Base-by-base conservation (phyloP, 2,329 filamentous ascomycete genomes). In the Colletotrichum tanaceti region DNA sequence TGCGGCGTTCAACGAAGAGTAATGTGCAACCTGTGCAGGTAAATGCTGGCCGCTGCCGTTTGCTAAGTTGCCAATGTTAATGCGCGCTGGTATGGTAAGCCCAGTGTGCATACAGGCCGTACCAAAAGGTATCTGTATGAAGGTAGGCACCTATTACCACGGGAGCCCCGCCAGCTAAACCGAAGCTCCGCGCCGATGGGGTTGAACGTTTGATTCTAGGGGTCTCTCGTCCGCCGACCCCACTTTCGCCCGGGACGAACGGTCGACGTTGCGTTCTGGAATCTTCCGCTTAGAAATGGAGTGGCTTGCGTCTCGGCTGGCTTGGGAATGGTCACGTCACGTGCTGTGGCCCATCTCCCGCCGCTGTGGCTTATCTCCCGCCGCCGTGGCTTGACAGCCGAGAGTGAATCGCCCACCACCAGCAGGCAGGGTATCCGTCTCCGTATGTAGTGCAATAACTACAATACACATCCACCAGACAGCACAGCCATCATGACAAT, bases 271-370 rank as follows among this genome's bases (percentile, higher is more conserved):
- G 35, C 44, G 24, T 69, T 69, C 66, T 69, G 49, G 66, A 69
- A 69, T 69, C 66, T 69, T 69, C 66, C 62, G 66, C 62, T 69
- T 66, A 69, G 66, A 69, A 69, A 69, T 65, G 20, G 28, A n/a
- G 66, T 69, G 62, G 62, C 66, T 67, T 46, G 43, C 7, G 46
- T 20, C n/a, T 41, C 46, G 38, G 52, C 32, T 9, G 28, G 38
- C 13, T 4, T n/a, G 38, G 9, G 20, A 11, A 11, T 20, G 24
- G 20, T 60, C 66, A 69, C 62, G 66, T 69, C n/a, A n/a, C n/a
- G n/a, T n/a, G 66, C 5, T 50, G 57, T 65, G 61, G 65, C 65
- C 44, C 0, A 35, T 2, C 1, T 41, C 20, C 5, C 6, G n/a
- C n/a, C n/a, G n/a, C n/a, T n/a, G n/a, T n/a, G n/a, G n/a, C n/a